Evolutionary conservation across 1,284 basidiomycete genomes (phyloP), one percentile per base, ranked within the genome.

Genomic region (Ustilago cynodontis): DNA sequence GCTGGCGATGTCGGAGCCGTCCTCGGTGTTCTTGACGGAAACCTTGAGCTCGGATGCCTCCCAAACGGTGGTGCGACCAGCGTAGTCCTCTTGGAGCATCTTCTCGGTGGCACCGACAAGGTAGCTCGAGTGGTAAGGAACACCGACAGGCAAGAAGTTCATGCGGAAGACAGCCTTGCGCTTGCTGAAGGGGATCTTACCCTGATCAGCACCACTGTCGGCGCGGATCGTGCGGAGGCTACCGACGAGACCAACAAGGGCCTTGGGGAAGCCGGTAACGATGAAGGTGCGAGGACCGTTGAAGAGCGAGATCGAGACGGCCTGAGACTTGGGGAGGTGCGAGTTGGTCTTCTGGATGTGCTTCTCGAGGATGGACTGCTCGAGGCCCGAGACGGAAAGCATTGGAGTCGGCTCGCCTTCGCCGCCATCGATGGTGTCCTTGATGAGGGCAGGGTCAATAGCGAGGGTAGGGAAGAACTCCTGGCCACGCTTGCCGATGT

Each of bases 401-500:
- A 99, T 99, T 65, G 96, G 95, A 28, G 92, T 92, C 8, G 97
- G 97, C 11, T 89, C 89, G 47, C 96, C 97, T 87, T 99, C 96
- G 59, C 94, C 94, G 64, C 94, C 94, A 60, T 95, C 94, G 71
- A 96, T 87, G 43, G 94, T 90, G 82, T 98, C 94, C 82, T 93
- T 90, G 66, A 96, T 90, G 73, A 99, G 92, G 76, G 90, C 88
- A 7, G 95, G 95, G 83, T 97, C 94, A 63, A 99, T 88, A 1
- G 95, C 91, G 66, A 95, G 90, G 31, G 95, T 89, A n/a, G 97
- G 96, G 90, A 99, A 99, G 20, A 92, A 91, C 85, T 95, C 92
- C 87, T 98, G 95, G 45, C 93, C 95, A 66, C 95, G 93, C 73
- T 95, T 90, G 80, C 95, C 94, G 79, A 93, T 92, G 88, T 92